Evolutionary conservation across 257 asterid species (phyloP).

Genomic region (Prunella vulgaris): DNA sequence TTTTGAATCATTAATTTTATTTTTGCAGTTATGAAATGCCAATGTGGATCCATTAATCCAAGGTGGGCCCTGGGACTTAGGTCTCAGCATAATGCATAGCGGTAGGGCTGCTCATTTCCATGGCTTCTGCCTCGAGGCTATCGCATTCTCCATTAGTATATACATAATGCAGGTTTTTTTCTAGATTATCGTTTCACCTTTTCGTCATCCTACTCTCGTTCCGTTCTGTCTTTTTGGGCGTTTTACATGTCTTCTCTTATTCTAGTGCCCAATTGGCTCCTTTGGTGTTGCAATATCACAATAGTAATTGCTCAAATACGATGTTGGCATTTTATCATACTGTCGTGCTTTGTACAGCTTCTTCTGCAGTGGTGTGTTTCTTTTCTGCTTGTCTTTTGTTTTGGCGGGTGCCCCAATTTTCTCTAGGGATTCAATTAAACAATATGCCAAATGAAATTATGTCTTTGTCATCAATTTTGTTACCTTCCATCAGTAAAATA

Average conservation of each 20-base stretch:
- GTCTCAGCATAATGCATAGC: neutral
- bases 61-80: neutral
- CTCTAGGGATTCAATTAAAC: too few species aligned
- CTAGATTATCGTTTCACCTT: neutral
- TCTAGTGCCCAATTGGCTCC: conserved; percentile 16
- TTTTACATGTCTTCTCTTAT: neutral
- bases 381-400: too few species aligned
- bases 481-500: too few species aligned
- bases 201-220: neutral
- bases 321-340: conserved; percentile 17
- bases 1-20: neutral
- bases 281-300: neutral
- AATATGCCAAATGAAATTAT: too few species aligned
- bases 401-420: too few species aligned
- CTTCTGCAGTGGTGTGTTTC: too few species aligned
- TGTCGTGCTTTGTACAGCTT: too few species aligned
- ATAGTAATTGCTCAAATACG: neutral
- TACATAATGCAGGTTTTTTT: neutral
- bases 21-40: conserved; percentile 25
- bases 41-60: conserved; percentile 7
- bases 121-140: neutral
- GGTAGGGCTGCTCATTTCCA: neutral
- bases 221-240: neutral
- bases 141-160: conserved; percentile 14
- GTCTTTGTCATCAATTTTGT: too few species aligned